Evolutionary conservation across 2,329 filamentous ascomycete species (phyloP), one percentile per base, ranked within the genome.

Genomic region (Penicillium sp.): DNA sequence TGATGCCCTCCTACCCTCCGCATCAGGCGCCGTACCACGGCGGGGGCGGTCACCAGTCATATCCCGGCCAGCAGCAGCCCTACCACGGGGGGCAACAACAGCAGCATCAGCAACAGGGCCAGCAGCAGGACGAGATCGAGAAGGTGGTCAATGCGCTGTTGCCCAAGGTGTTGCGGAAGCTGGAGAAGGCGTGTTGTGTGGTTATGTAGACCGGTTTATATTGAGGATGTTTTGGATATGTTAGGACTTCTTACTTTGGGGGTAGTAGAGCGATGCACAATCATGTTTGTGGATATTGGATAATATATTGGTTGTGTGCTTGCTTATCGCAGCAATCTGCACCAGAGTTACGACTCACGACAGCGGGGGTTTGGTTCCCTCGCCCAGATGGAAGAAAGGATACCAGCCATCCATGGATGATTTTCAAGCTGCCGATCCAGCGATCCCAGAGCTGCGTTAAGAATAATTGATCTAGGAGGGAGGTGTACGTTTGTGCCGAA

Each of bases 151-250:
- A 84, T 73, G 86, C 86, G 73, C 71, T 86, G 35, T 71, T 90
- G 66, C 84, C 84, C 7, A 84, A 80, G 73, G 70, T 91, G 38
- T 70, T 90, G 63, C 83, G 82, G 70, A 87, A 87, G 77, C 73
- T 92, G 73, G 86, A 87, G 73, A 87, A 86, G 75, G 79, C 78
- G 59, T 93, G 90, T 77, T 93, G 90, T 79, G 79, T 86, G 41
- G 85, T 94, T 69, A 93, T 93, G 90, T 94, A 80, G 79, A 45
- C 54, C 12, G 42, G 41, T 34, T 39, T 28, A 28, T 20, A 42
- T 42, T 49, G 25, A 49, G 5, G 11, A 22, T 14, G 34, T 22
- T 37, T 52, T 15, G 28, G 43, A 49, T 34, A 20, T 49, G 55
- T 41, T 25, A 47, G 2, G 20, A 14, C 37, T 54, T 57, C 37